phyloP scores from a whole-genome alignment of 1,284 basidiomycete species.

The Malassezia vespertilionis region DNA sequence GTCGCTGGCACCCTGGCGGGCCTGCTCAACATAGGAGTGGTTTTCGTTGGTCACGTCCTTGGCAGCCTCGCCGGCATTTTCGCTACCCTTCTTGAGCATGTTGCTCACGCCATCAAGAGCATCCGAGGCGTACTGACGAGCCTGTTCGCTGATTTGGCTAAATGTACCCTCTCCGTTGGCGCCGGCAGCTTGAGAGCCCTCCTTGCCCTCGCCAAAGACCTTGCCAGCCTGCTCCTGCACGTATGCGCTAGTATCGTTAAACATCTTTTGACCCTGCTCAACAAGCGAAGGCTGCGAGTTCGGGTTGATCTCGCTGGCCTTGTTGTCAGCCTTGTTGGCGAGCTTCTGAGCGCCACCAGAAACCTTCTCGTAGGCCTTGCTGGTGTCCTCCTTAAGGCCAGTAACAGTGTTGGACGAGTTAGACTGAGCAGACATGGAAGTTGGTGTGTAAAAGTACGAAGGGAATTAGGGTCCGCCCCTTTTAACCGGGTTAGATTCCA shows the following conservation, averaged over 20 bases:
- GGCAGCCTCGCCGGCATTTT: conserved; percentile 2
- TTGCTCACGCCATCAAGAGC: conserved; percentile 11
- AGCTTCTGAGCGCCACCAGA: conserved; percentile 4
- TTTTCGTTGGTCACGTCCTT: background rate
- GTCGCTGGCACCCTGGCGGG: conserved; percentile 5
- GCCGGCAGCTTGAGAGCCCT: background rate
- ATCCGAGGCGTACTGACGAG: conserved; percentile 14
- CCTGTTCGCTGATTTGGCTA: conserved; percentile 4
- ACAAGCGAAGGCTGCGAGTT: background rate
- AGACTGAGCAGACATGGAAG: background rate
- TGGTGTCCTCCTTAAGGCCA: conserved; percentile 1
- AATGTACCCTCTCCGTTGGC: background rate
- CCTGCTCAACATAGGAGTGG: conserved; percentile 10
- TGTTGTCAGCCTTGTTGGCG: background rate
- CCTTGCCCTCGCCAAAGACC: background rate
- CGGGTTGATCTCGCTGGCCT: background rate
- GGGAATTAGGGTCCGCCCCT: too few species aligned
- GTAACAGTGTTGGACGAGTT: conserved; percentile 1
- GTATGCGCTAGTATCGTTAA: conserved; percentile 2
- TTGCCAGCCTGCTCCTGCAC: conserved; percentile 9
- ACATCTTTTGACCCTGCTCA: conserved; percentile 2
- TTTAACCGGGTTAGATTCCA: too few species aligned
- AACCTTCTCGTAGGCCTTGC: conserved; percentile 9
- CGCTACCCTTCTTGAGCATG: conserved; percentile 7
- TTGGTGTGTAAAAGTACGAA: too few species aligned